Evolutionary conservation across 108 stramenopile genomes (phyloP), one percentile per base, ranked within the genome.

Genomic region (Fistulifera solaris): DNA sequence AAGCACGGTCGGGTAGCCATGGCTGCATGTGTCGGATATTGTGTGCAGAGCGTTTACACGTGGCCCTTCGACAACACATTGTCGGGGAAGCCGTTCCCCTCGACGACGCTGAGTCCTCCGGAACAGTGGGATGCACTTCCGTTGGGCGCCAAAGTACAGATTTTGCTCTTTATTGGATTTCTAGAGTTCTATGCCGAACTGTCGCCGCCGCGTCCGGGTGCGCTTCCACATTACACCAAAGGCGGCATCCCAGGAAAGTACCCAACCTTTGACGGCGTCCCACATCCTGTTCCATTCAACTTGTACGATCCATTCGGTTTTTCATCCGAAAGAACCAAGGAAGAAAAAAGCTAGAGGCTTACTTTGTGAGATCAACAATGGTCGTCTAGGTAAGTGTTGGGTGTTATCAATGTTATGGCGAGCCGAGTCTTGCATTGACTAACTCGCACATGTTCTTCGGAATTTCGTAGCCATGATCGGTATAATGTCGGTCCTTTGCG

Each of bases 91-190:
- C 85, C 87, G 73, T 76, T 72, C 55, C 67, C 71, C 15, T 78
- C 87, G 38, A 79, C 81, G 45, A 56, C 66, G 66, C 80, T 87
- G 85, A 82, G 73, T 50, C 89, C 89, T 22, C 65, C 81, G 49
- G 85, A 87, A 51, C 76, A 78, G 21, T 91, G 89, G 89, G 85
- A 55, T 25, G 89, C 85, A 24, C 81, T 87, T 40, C 85, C 89
- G 18, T 77, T 73, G 53, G 76, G 71, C 27, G 85, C 85, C 59
- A 84, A 91, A 71, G 77, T 75, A 15, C 89, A 91, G 58, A 91
- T 91, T 51, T 59, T 87, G 56, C 48, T 57, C 63, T 83, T 79
- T 27, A 45, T 79, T 54, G 73, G 71, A 18, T 72, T 75, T 51
- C 70, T 75, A 45, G 78, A 78, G 59, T 58, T 44, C 58, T 55